Percentiles rank a stretch among this genome's conserved stretches.
phyloP scores from a whole-genome alignment of 2,329 filamentous ascomycete genomes.

The Penicillium crustosum region DNA sequence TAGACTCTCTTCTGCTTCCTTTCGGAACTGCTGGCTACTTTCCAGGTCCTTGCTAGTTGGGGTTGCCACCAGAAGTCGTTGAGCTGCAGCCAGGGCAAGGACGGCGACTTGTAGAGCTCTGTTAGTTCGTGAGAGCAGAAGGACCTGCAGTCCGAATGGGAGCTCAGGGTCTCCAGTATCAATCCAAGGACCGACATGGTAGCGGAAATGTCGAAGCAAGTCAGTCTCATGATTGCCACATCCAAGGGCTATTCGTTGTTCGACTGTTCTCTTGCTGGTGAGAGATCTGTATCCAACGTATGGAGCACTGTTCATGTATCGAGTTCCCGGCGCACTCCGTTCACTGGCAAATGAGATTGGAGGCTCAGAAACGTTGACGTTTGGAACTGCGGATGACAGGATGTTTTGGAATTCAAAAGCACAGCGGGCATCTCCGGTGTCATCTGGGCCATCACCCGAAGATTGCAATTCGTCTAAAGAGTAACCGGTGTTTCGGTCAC shows the following conservation, averaged over 20 bases:
- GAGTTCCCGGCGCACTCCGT: background rate
- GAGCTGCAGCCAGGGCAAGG: slow-evolving; percentile 22
- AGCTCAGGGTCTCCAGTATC: slow-evolving; percentile 26
- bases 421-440: background rate
- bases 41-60: slow-evolving; percentile 2
- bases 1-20: slow-evolving; percentile 21
- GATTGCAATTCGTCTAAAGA: slow-evolving; percentile 1
- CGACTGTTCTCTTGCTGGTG: background rate
- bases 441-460: background rate
- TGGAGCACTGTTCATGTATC: slow-evolving; percentile 1
- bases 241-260: background rate
- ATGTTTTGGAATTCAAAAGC: slow-evolving; percentile 1
- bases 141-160: slow-evolving; percentile 21
- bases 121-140: slow-evolving; percentile 22
- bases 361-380: background rate
- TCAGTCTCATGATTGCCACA: slow-evolving; percentile 21
- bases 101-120: slow-evolving; percentile 21
- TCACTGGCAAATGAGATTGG: background rate
- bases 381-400: background rate
- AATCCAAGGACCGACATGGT: slow-evolving; percentile 28
- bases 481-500: slow-evolving; percentile 1
- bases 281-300: background rate
- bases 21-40: slow-evolving; percentile 15
- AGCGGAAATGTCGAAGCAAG: slow-evolving; percentile 27
- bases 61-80: slow-evolving; percentile 13